Percentiles rank a stretch among this genome's conserved stretches.
phyloP scores from a whole-genome alignment of 495 filamentous ascomycete species.

The Aspergillus asperescens region DNA sequence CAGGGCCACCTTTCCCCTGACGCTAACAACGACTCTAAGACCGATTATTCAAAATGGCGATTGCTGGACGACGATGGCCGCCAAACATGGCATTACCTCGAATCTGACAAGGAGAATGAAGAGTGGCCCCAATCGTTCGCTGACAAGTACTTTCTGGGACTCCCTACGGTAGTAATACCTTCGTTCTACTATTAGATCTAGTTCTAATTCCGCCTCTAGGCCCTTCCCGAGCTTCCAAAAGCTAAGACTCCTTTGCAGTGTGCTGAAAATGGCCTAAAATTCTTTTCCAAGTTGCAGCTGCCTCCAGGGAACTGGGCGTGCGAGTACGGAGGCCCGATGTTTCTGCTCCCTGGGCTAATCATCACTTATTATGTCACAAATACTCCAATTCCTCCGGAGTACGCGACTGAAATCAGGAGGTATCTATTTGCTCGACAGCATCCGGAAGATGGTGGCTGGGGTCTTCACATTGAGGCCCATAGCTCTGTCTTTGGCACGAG shows the following conservation, averaged over 20 bases:
- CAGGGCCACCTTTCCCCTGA: slow-evolving; percentile 39
- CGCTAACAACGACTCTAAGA: slow-evolving; percentile 45
- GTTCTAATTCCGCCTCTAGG: slow-evolving; percentile 43
- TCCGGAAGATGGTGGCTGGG: slow-evolving; percentile 91
- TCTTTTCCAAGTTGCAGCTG: slow-evolving; percentile 86
- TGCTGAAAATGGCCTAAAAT: slow-evolving; percentile 76
- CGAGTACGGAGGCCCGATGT: slow-evolving; percentile 90
- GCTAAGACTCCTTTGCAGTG: slow-evolving; percentile 69
- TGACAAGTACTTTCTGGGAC: slow-evolving; percentile 78
- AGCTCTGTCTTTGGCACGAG: slow-evolving; percentile 85
- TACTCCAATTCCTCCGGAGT: slow-evolving; percentile 75
- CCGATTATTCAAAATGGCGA: slow-evolving; percentile 80
- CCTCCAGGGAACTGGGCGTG: slow-evolving; percentile 91
- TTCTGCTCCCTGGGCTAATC: slow-evolving; percentile 80
- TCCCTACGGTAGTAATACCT: slow-evolving; percentile 51
- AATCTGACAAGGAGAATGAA: slow-evolving; percentile 65
- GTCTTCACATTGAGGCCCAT: slow-evolving; percentile 92
- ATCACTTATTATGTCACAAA: slow-evolving; percentile 88
- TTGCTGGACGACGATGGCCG: slow-evolving; percentile 74
- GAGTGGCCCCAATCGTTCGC: slow-evolving; percentile 80
- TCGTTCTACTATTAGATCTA: background rate
- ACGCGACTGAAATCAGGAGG: slow-evolving; percentile 83
- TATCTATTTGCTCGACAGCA: slow-evolving; percentile 88
- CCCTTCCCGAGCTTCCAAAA: slow-evolving; percentile 62
- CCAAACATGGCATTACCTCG: slow-evolving; percentile 91